phyloP scores from a whole-genome alignment of 305 asterid species.

The Solanum hybrid region DNA sequence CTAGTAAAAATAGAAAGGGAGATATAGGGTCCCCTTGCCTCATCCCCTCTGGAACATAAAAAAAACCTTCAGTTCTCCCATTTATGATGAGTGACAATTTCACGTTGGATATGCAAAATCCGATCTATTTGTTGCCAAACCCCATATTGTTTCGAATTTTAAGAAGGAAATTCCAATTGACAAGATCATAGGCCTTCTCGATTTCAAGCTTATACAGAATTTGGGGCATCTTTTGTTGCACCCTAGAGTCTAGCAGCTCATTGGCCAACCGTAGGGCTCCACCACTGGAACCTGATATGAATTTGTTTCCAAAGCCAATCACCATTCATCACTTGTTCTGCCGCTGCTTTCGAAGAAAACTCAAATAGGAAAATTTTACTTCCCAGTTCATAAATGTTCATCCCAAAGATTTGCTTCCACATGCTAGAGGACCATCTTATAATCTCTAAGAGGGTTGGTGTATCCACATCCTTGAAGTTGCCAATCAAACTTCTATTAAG shows the following conservation, averaged over 20 bases:
- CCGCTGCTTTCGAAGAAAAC: not conserved
- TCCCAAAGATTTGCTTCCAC: not conserved
- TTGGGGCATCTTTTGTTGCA: not conserved
- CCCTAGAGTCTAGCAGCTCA: not conserved
- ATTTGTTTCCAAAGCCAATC: not conserved
- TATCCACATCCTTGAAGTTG: not conserved
- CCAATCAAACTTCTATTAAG: not conserved
- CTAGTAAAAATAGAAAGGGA: not conserved
- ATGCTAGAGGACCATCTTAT: not conserved
- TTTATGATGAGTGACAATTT: not conserved
- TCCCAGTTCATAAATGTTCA: not conserved
- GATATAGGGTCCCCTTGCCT: not conserved
- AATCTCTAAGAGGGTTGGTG: not conserved
- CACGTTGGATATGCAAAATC: not conserved
- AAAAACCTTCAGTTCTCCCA: not conserved
- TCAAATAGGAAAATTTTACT: not conserved
- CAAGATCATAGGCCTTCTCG: not conserved
- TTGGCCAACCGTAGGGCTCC: not conserved
- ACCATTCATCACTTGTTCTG: not conserved
- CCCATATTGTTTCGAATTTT: not conserved
- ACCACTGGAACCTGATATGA: not conserved
- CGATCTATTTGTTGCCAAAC: not conserved
- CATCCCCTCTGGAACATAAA: not conserved
- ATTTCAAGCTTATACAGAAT: not conserved
- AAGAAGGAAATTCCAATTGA: not conserved